Evolutionary conservation across 2,329 filamentous ascomycete genomes (phyloP).

Genomic region (Periconia sp.): DNA sequence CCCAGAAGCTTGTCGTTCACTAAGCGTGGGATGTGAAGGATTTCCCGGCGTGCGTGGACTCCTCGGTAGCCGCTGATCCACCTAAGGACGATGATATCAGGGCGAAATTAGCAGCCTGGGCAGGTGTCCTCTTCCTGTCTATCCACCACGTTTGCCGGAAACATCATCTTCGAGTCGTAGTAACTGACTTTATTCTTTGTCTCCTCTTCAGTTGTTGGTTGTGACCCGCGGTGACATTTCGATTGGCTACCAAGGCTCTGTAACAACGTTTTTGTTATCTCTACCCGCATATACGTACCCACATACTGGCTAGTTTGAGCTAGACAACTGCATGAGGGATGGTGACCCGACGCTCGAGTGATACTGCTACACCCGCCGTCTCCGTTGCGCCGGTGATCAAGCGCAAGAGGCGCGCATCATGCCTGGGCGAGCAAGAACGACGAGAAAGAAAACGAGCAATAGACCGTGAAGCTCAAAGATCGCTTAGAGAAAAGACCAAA

Average conservation of each 20-base stretch:
- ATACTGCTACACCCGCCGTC: slow-evolving; percentile 19
- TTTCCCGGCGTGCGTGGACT: background rate
- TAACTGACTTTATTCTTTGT: background rate
- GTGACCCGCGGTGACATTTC: background rate
- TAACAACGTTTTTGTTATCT: background rate
- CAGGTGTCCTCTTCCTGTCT: background rate
- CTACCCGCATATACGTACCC: background rate
- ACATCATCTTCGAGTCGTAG: background rate
- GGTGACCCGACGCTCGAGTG: slow-evolving; percentile 28
- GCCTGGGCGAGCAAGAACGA: slow-evolving; percentile 38
- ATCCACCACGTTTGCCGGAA: no score
- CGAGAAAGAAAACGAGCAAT: slow-evolving; percentile 39
- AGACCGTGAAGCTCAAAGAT: slow-evolving; percentile 39
- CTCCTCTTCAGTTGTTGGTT: background rate
- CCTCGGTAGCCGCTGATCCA: background rate
- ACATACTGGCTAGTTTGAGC: background rate
- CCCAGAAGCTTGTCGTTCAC: background rate
- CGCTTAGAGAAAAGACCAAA: slow-evolving; percentile 41
- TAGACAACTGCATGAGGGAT: slow-evolving; percentile 8
- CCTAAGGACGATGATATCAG: background rate
- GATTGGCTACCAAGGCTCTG: background rate
- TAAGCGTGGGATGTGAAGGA: background rate
- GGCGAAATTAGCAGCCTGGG: background rate
- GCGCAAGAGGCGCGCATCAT: slow-evolving; percentile 36
- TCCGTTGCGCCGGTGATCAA: slow-evolving; percentile 32